Evolutionary conservation across 805 yeast species (phyloP), one percentile per base, ranked within the genome.

Genomic region (Cyberlindnera sargentensis): DNA sequence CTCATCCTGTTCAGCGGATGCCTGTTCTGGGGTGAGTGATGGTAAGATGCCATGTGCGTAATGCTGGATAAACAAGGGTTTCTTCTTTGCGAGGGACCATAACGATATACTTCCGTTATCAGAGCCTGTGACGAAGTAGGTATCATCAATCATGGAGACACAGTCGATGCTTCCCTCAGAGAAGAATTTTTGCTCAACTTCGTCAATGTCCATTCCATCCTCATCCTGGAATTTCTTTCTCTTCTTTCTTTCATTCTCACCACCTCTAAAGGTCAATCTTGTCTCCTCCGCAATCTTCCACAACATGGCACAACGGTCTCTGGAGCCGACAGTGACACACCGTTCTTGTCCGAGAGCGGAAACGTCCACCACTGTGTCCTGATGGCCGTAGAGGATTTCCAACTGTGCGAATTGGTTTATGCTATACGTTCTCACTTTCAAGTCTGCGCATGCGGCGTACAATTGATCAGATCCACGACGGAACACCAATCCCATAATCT

Each of bases 211-310:
- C 30, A 53, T 50, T 28, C 59, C 57, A 35, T 66, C 67, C 27
- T 55, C 60, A 38, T 55, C 61, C 9, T 45, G 50, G 44, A 50
- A 60, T 29, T 60, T 62, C 45, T 52, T 62, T 45, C 52, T 62
- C 47, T 56, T 63, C 61, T 60, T 64, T 51, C 67, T 65, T 51
- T 65, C 51, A 55, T 64, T 49, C 57, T 88, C 96, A 46, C 95
- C 95, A 48, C 95, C 96, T 60, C 96, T 76, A 63, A 91, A 91
- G 0, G 96, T 89, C 56, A 93, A 75, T 59, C 97, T 78, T 1
- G 95, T 80, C 66, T 93, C 99, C 56, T 93, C 99, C 26, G 95
- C 79, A 51, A 93, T 88, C 62, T 93, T 93, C 99, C 99, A 93
- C 55, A 86, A 70, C 82, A 95, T 84, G 8, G 91, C 96, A 5